These are phyloP conservation scores for Xenosphaeropsis pyriputrescens DNA, from an alignment of 2,329 filamentous ascomycete genomes.

Conservation along the genomic window DNA sequence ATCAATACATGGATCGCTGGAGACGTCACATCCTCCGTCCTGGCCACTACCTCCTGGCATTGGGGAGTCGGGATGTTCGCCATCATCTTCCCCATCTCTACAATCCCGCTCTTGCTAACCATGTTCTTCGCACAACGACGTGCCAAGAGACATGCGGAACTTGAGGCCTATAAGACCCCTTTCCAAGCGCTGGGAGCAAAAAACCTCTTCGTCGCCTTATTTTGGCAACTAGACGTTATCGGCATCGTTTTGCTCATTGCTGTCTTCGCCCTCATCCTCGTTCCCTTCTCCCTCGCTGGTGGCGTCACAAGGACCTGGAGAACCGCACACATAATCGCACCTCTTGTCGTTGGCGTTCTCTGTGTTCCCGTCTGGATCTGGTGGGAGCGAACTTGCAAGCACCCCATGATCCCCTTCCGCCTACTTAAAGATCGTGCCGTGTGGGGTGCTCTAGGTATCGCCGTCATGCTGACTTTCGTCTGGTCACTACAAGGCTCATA, in stretches of 20 bases:
- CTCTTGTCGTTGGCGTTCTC: slow-evolving; percentile 33
- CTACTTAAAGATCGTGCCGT: slow-evolving; percentile 49
- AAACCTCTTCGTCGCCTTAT: slow-evolving; percentile 26
- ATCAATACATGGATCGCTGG: slow-evolving; percentile 52
- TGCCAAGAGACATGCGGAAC: slow-evolving; percentile 33
- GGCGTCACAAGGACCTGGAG: slow-evolving; percentile 31
- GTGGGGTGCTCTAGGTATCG: slow-evolving; percentile 48
- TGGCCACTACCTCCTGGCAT: slow-evolving; percentile 35
- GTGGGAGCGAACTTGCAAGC: slow-evolving; percentile 36
- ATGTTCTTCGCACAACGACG: slow-evolving; percentile 34
- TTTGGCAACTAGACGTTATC: slow-evolving; percentile 38
- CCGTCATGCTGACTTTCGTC: slow-evolving; percentile 35
- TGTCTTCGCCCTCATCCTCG: slow-evolving; percentile 30
- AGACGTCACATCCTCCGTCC: slow-evolving; percentile 34
- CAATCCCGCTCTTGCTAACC: slow-evolving; percentile 36
- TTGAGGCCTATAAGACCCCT: slow-evolving; percentile 27
- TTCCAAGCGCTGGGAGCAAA: slow-evolving; percentile 24
- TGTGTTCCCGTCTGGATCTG: slow-evolving; percentile 31
- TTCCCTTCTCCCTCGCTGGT: slow-evolving; percentile 38
- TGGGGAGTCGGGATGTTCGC: slow-evolving; percentile 53
- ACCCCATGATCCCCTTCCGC: slow-evolving; percentile 42
- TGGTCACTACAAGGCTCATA: slow-evolving; percentile 52
- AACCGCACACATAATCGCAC: slow-evolving; percentile 31
- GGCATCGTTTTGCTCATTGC: slow-evolving; percentile 30
- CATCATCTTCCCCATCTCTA: slow-evolving; percentile 41